Base-by-base conservation (phyloP, 805 yeast species). In the Candida manassasensis region DNA sequence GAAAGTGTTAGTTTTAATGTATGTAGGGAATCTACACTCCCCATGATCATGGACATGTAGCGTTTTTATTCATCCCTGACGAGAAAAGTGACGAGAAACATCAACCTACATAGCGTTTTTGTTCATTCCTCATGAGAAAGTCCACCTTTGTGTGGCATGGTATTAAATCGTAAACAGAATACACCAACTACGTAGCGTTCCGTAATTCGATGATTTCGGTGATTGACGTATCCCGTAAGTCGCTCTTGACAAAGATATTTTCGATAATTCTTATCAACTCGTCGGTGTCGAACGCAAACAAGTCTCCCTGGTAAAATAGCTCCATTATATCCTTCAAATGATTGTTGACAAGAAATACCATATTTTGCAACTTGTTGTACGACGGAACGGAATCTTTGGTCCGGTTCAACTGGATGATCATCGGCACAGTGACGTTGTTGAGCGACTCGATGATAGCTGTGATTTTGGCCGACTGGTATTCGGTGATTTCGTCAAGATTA, bases 271-370 rank as follows among this genome's bases (percentile, higher is more conserved):
- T 36, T 6, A 66, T 54, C 37, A 75, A 48, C 44, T 75, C 81
- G 9, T 56, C 53, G 0, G 79, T 73, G 16, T 61, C 59, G 27
- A 72, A 55, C 37, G 72, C 77, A 42, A 59, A 74, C 31, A 71
- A 63, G 24, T 66, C 72, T 4, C 79, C 80, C 42, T 71, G 70
- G 50, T 71, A 73, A 43, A 75, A 75, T 32, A 59, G 45, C 12
- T 63, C 71, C 56, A 74, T 59, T 29, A 75, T 75, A 27, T 62
- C 69, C 26, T 57, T 64, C 44, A 75, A 57, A 42, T 67, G 73
- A 40, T 50, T 55, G 36, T 50, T 59, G 34, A 67, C 43, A 32
- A 66, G 46, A 36, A 59, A 57, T 28, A 48, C 43, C n/a, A 57
- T 39, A 36, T 64, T 65, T 32, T 47, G 43, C 27, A 63, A 37